A percentile compares a stretch with the other conserved stretches of the same genome.
Evolutionary conservation across 768 basidiomycete species (phyloP).

Genomic region (Lactarius pseudohatsudake): DNA sequence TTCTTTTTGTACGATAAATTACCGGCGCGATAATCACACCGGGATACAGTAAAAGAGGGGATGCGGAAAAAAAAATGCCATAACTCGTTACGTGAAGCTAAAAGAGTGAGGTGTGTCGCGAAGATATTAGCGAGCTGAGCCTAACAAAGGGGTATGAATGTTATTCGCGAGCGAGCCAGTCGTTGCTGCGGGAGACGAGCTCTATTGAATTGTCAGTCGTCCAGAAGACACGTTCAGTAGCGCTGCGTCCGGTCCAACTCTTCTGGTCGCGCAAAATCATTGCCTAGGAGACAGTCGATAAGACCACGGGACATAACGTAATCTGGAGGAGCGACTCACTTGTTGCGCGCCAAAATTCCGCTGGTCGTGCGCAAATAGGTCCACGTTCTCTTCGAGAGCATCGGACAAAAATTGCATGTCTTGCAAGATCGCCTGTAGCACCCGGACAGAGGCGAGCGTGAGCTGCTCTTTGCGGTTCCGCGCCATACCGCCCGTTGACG

Average conservation of each 20-base stretch:
- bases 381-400: slow-evolving; percentile 87
- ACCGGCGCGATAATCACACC: slow-evolving; percentile 1
- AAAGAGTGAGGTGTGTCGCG: slow-evolving; percentile 8
- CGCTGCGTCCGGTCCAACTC: slow-evolving; percentile 89
- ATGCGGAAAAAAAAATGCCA: slow-evolving; percentile 2
- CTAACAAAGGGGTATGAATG: neutral
- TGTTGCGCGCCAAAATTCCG: slow-evolving; percentile 97
- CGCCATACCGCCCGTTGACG: slow-evolving; percentile 42
- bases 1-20: slow-evolving; percentile 20
- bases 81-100: slow-evolving; percentile 11
- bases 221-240: slow-evolving; percentile 92
- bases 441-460: slow-evolving; percentile 69
- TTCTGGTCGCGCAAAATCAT: slow-evolving; percentile 96
- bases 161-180: slow-evolving; percentile 79
- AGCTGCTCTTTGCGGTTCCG: slow-evolving; percentile 79
- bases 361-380: slow-evolving; percentile 90
- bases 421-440: slow-evolving; percentile 80
- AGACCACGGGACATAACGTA: slow-evolving; percentile 4
- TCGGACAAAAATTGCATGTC: slow-evolving; percentile 87
- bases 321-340: slow-evolving; percentile 45
- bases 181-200: slow-evolving; percentile 79
- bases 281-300: slow-evolving; percentile 51
- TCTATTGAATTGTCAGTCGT: slow-evolving; percentile 88
- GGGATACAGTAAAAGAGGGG: slow-evolving; percentile 1
- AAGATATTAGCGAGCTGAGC: slow-evolving; percentile 11